Conservation (phyloP, 495 filamentous ascomycete species). For the Arthonia radiata region DNA sequence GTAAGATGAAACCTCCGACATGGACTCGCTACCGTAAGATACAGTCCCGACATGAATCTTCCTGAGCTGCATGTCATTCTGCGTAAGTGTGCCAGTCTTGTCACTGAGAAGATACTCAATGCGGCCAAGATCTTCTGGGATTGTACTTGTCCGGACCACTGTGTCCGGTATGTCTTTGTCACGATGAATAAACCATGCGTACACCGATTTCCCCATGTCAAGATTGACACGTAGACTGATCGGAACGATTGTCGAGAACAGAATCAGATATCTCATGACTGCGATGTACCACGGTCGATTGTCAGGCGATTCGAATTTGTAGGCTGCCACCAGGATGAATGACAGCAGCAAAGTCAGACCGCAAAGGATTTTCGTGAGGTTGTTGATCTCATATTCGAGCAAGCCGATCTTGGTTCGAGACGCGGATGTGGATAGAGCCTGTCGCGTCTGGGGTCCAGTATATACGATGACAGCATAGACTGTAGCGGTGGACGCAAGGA, state of each 20-base stretch:
- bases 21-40: constrained; percentile 91
- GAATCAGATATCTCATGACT: constrained; percentile 82
- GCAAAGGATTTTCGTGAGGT: constrained; percentile 92
- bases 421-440: constrained; percentile 75
- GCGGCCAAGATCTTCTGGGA: constrained; percentile 83
- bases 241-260: constrained; percentile 98
- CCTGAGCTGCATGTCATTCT: constrained; percentile 95
- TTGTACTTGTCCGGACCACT: constrained; percentile 87
- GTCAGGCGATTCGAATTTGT: constrained; percentile 46
- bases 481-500: constrained; percentile 74
- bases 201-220: constrained; percentile 90
- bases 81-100: constrained; percentile 91
- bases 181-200: constrained; percentile 82
- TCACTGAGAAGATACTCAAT: constrained; percentile 94
- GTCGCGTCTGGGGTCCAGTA: constrained; percentile 82
- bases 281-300: constrained; percentile 68
- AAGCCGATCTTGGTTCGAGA: constrained; percentile 82
- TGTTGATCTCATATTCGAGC: constrained; percentile 90
- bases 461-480: constrained; percentile 79
- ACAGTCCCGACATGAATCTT: constrained; percentile 97
- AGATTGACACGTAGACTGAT: constrained; percentile 91
- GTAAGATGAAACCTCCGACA: constrained; percentile 84
- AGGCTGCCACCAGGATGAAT: constrained; percentile 66
- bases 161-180: constrained; percentile 76
- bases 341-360: constrained; percentile 65